phyloP scores from a whole-genome alignment of 2,329 filamentous ascomycete genomes.

The Blastomyces silverae region DNA sequence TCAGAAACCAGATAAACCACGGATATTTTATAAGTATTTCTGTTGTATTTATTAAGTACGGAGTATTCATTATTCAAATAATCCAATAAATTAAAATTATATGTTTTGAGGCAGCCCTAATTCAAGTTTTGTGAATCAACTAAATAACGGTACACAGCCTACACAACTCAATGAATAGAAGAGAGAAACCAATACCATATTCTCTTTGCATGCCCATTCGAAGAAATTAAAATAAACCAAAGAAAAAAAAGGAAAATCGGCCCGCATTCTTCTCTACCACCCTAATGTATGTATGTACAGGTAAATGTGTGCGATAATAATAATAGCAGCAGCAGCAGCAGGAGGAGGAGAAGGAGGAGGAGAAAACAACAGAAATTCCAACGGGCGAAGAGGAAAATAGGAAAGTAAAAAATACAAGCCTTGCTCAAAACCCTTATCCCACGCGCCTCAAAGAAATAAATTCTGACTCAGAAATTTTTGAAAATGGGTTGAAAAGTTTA shows the following conservation, averaged over 20 bases:
- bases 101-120: too few species aligned
- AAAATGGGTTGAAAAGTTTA: background rate
- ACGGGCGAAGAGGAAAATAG: background rate
- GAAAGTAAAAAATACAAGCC: background rate
- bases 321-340: background rate
- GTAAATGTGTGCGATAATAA: background rate
- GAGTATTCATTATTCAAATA: background rate
- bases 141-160: background rate
- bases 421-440: conserved; percentile 3
- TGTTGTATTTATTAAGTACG: background rate
- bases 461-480: background rate
- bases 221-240: background rate
- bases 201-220: background rate
- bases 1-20: background rate
- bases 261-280: conserved; percentile 1
- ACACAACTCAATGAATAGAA: background rate
- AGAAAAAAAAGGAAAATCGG: background rate
- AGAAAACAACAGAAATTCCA: background rate
- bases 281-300: background rate
- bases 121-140: too few species aligned
- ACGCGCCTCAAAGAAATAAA: conserved; percentile 2
- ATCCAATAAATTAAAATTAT: too few species aligned
- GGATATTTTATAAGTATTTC: background rate
- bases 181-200: background rate
- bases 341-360: too few species aligned